These are phyloP conservation scores for Verticillium klebahnii DNA, from an alignment of 2,329 filamentous ascomycete genomes.

Conservation along the genomic window DNA sequence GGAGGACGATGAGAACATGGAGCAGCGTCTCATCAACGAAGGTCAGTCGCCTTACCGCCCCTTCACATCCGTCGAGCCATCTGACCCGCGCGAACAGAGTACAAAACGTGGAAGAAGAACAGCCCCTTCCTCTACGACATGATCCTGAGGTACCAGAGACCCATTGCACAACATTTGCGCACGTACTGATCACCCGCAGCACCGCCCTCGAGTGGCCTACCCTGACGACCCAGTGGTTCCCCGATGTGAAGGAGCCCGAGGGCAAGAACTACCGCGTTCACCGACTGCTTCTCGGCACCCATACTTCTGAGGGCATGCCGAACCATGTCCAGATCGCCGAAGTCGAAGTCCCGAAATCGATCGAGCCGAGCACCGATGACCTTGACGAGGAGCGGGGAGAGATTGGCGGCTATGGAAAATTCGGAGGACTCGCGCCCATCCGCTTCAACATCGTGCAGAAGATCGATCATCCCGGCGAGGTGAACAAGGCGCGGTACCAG, in stretches of 20 bases:
- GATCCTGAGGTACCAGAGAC: slow-evolving; percentile 65
- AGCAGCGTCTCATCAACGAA: slow-evolving; percentile 92
- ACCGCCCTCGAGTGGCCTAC: slow-evolving; percentile 97
- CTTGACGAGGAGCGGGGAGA: slow-evolving; percentile 92
- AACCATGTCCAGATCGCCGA: slow-evolving; percentile 96
- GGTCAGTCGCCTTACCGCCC: slow-evolving; percentile 38
- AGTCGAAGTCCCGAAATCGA: slow-evolving; percentile 82
- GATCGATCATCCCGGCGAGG: slow-evolving; percentile 93
- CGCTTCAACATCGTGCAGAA: slow-evolving; percentile 92
- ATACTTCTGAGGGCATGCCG: slow-evolving; percentile 78
- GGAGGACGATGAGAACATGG: slow-evolving; percentile 67
- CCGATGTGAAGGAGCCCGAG: slow-evolving; percentile 82
- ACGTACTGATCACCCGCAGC: slow-evolving; percentile 33
- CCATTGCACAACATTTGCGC: not conserved
- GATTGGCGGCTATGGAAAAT: slow-evolving; percentile 86
- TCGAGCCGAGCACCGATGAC: slow-evolving; percentile 69
- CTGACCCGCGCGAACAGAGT: slow-evolving; percentile 53
- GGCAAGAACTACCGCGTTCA: slow-evolving; percentile 86
- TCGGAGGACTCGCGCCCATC: slow-evolving; percentile 64
- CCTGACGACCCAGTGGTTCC: slow-evolving; percentile 96
- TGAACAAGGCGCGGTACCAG: slow-evolving; percentile 98
- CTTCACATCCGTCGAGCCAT: not conserved
- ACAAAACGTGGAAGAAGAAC: slow-evolving; percentile 99
- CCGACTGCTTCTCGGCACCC: slow-evolving; percentile 87
- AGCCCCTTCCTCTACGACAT: slow-evolving; percentile 97